Conservation (phyloP, 306 rosid species). For the Rosa multiflora region DNA sequence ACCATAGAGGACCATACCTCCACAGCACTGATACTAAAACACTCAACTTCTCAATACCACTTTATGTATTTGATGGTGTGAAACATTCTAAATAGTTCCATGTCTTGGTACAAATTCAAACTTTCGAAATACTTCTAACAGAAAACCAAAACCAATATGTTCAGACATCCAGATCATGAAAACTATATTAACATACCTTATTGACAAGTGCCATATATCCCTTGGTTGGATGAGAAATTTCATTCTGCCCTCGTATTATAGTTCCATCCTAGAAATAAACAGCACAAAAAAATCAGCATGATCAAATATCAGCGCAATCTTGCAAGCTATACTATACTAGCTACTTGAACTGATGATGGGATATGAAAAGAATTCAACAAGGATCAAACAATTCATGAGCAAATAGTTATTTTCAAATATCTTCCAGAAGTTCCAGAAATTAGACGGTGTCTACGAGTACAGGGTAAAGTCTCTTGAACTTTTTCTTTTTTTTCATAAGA, state of each 20-base stretch:
- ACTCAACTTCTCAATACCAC: not conserved
- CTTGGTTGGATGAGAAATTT: constrained; percentile 86
- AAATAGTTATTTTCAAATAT: not conserved
- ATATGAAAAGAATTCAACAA: not conserved
- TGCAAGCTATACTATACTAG: not conserved
- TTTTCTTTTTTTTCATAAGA: not conserved
- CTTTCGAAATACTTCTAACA: not conserved
- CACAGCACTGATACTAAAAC: not conserved
- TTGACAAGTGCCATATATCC: constrained; percentile 60
- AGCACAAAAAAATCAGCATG: not conserved
- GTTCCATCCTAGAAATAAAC: constrained; percentile 63
- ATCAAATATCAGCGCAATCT: not conserved
- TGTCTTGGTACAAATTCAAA: not conserved
- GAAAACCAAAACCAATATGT: not conserved
- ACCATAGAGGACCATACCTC: not conserved
- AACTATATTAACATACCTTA: constrained; percentile 50
- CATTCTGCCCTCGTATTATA: constrained; percentile 88
- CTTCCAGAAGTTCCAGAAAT: not conserved
- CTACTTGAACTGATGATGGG: not conserved
- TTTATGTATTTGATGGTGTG: not conserved
- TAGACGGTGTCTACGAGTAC: not conserved
- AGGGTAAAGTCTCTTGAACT: not conserved
- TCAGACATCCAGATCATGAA: constrained; percentile 16
- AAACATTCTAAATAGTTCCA: not conserved
- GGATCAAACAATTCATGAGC: not conserved